Percentiles rank a stretch among this genome's conserved stretches.
These are phyloP conservation scores for Rhizopus delemar DNA, from an alignment of 371 early-diverging fungal genomes.

Conservation along the genomic window DNA sequence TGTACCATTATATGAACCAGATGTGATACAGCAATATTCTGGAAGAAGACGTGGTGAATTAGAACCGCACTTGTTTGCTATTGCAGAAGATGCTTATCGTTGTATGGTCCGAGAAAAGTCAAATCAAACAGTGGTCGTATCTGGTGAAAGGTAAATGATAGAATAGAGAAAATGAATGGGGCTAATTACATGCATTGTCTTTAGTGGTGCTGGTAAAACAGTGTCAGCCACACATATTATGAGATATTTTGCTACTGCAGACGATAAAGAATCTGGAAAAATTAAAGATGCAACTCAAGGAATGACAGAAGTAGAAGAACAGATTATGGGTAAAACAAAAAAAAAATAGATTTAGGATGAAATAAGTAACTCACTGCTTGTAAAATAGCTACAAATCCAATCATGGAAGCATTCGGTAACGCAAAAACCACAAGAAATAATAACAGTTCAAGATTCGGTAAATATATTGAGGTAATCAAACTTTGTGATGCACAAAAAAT, in stretches of 20 bases:
- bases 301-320: constrained; percentile 82
- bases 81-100: constrained; percentile 97
- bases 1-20: constrained; percentile 84
- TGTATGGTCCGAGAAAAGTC: constrained; percentile 88
- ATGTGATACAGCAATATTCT: constrained; percentile 90
- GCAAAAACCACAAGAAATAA: constrained; percentile 98
- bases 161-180: neutral
- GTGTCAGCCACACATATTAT: constrained; percentile 96
- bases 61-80: constrained; percentile 98
- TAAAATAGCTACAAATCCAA: constrained; percentile 90
- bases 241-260: constrained; percentile 95
- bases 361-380: neutral
- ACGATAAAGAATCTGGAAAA: constrained; percentile 60
- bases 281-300: constrained; percentile 40
- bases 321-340: constrained; percentile 62
- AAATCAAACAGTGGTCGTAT: constrained; percentile 98
- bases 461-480: constrained; percentile 86
- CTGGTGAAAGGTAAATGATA: constrained; percentile 88
- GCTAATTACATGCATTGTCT: neutral
- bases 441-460: constrained; percentile 98
- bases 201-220: constrained; percentile 93
- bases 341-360: constrained; percentile 1
- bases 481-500: neutral
- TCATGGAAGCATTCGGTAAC: constrained; percentile 99
- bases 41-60: constrained; percentile 92